Evolutionary conservation across 2,329 filamentous ascomycete genomes (phyloP).

Genomic region (Neonectria magnoliae): DNA sequence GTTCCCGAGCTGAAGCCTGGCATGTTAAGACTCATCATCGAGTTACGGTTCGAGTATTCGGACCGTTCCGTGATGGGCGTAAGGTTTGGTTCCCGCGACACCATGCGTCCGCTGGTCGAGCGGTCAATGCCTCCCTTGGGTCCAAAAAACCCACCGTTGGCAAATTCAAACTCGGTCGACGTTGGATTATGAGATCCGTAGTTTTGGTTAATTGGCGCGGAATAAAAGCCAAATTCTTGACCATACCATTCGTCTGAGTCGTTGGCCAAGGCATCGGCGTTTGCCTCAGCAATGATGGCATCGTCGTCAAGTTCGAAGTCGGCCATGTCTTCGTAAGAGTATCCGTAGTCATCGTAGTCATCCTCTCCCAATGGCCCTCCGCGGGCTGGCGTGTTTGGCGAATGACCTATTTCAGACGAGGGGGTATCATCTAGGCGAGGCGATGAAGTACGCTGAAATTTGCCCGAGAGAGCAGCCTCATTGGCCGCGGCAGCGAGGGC

Average conservation of each 20-base stretch:
- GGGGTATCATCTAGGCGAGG: conserved; percentile 47
- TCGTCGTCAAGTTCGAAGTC: conserved; percentile 83
- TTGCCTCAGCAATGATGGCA: conserved; percentile 92
- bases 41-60: conserved; percentile 96
- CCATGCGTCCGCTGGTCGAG: conserved; percentile 76
- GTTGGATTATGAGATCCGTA: conserved; percentile 55
- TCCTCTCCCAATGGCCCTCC: conserved; percentile 45
- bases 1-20: conserved; percentile 55
- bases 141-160: conserved; percentile 90
- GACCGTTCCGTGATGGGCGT: conserved; percentile 96
- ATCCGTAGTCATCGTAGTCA: conserved; percentile 66
- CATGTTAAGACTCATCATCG: conserved; percentile 76
- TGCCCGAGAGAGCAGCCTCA: conserved; percentile 78
- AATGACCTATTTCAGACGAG: conserved; percentile 24
- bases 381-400: conserved; percentile 23
- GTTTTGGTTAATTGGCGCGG: conserved; percentile 60
- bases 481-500: conserved; percentile 85
- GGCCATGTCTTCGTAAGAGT: conserved; percentile 70
- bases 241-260: conserved; percentile 96
- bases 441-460: conserved; percentile 72
- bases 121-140: conserved; percentile 74
- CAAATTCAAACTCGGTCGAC: conserved; percentile 64
- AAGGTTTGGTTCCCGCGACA: conserved; percentile 86
- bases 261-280: conserved; percentile 90
- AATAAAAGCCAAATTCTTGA: conserved; percentile 96